Evolutionary conservation across 2,329 filamentous ascomycete species (phyloP), one percentile per base, ranked within the genome.

Genomic region (Trichoderma hamatum): DNA sequence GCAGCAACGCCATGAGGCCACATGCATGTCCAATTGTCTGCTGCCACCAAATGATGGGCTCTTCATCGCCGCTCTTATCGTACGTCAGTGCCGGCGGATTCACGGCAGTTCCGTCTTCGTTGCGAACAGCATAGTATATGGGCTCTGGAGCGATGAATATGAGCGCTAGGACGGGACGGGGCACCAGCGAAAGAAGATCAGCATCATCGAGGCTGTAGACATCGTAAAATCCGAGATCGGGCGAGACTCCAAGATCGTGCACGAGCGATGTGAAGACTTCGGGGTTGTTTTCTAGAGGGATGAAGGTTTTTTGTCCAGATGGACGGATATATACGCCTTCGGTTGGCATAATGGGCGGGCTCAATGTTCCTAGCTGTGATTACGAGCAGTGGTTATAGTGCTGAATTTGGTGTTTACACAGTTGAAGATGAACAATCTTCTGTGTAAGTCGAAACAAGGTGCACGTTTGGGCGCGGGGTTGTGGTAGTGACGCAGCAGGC

Each of bases 11-110:
- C 75, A 94, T 93, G 26, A 94, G 85, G 0, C 93, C 93, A 76
- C 92, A 96, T 0, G 92, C 91, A 76, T 96, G 90, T 69, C 89
- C 87, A 74, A 96, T 96, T 0, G 92, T 96, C 79, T 96, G 93
- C 75, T 90, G 90, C 81, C 93, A 96, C 92, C 92, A 96, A 21
- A 92, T 82, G 0, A 94, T 88, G 7, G 91, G 87, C 73, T 94
- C 91, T 0, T 80, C 77, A 5, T 75, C 73, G 2, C 79, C 79
- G 9, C 72, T 71, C 26, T 76, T 75, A 39, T 75, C 69, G 71
- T 82, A 82, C 1, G 77, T 77, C 34, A 77, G 43, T 11, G 74
- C 72, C 5, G 76, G 64, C 14, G 72, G 70, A 5, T 70, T 68
- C 30, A 74, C 71, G 6, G 72, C 63, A 2, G 72, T 75, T 68